These are phyloP conservation scores for Cladophialophora chaetospira DNA, from an alignment of 2,329 filamentous ascomycete species.

Conservation along the genomic window DNA sequence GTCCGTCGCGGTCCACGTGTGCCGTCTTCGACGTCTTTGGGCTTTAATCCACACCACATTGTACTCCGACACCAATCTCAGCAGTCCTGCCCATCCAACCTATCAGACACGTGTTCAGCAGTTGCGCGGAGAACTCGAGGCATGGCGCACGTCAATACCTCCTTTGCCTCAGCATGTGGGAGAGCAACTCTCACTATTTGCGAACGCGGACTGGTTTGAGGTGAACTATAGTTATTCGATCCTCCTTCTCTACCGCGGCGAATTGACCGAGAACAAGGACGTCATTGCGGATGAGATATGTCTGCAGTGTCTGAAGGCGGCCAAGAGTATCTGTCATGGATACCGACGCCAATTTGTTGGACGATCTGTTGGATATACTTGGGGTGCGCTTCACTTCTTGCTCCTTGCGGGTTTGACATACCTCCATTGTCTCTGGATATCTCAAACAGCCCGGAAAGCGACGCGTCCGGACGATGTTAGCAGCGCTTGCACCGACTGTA, in stretches of 20 bases:
- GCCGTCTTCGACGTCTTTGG: not conserved
- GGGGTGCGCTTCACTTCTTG: slow-evolving; percentile 19
- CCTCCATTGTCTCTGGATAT: slow-evolving; percentile 21
- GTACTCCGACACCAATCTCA: not conserved
- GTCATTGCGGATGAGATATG: not conserved
- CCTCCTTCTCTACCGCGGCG: slow-evolving; percentile 41
- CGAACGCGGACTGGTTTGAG: slow-evolving; percentile 40
- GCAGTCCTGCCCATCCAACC: not conserved
- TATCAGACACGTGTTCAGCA: too few relatives aligned
- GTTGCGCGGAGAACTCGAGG: not conserved
- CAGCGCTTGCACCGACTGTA: slow-evolving; percentile 12
- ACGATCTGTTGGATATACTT: slow-evolving; percentile 14
- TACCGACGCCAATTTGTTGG: slow-evolving; percentile 3
- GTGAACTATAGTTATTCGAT: slow-evolving; percentile 45
- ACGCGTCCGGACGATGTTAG: not conserved
- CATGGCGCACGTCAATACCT: not conserved
- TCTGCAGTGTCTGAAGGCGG: not conserved
- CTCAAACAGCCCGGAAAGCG: not conserved
- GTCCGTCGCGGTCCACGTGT: not conserved
- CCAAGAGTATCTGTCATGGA: not conserved
- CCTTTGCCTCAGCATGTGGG: too few relatives aligned
- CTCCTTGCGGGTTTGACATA: slow-evolving; percentile 22
- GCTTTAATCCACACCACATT: not conserved
- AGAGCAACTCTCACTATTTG: slow-evolving; percentile 30
- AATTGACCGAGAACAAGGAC: not conserved